Percentiles rank a stretch among this genome's conserved stretches.
Evolutionary conservation across 2,329 filamentous ascomycete species (phyloP).

Genomic region (Ceratocystis smalleyi): DNA sequence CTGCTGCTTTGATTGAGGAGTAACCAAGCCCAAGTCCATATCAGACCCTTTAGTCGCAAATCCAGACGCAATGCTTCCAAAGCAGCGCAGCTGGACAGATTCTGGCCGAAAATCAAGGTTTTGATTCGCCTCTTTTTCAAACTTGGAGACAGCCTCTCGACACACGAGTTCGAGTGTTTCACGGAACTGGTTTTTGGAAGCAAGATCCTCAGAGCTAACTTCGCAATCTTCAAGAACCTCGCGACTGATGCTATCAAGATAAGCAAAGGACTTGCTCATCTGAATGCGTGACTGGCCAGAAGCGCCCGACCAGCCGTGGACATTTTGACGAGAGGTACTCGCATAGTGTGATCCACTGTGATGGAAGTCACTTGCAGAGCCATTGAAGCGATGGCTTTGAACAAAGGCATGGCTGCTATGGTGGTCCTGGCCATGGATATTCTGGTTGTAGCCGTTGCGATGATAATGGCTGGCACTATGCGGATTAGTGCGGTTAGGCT

Average conservation of each 20-base stretch:
- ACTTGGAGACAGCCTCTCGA: slow-evolving; percentile 38
- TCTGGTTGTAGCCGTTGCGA: not conserved
- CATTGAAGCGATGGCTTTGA: not conserved
- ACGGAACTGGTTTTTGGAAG: slow-evolving; percentile 58
- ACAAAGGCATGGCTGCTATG: not conserved
- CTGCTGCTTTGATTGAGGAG: slow-evolving; percentile 40
- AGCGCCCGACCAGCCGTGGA: not conserved
- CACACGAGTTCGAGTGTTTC: slow-evolving; percentile 48
- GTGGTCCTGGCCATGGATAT: not conserved
- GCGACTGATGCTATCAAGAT: slow-evolving; percentile 14
- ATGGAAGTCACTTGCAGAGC: not conserved
- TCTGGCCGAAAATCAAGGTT: slow-evolving; percentile 33
- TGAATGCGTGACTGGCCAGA: not conserved
- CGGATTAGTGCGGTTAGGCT: not conserved
- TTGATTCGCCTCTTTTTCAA: slow-evolving; percentile 32
- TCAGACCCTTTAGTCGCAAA: slow-evolving; percentile 81
- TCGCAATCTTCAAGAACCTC: slow-evolving; percentile 41
- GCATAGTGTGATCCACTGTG: not conserved
- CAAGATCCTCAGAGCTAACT: slow-evolving; percentile 47
- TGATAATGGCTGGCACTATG: not conserved
- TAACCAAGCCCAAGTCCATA: slow-evolving; percentile 72
- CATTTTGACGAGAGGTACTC: not conserved
- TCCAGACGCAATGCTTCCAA: slow-evolving; percentile 69
- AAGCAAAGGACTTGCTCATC: not conserved
- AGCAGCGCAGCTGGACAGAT: slow-evolving; percentile 56